Base-by-base conservation (phyloP, 2,329 filamentous ascomycete species). In the Alternaria sp. region DNA sequence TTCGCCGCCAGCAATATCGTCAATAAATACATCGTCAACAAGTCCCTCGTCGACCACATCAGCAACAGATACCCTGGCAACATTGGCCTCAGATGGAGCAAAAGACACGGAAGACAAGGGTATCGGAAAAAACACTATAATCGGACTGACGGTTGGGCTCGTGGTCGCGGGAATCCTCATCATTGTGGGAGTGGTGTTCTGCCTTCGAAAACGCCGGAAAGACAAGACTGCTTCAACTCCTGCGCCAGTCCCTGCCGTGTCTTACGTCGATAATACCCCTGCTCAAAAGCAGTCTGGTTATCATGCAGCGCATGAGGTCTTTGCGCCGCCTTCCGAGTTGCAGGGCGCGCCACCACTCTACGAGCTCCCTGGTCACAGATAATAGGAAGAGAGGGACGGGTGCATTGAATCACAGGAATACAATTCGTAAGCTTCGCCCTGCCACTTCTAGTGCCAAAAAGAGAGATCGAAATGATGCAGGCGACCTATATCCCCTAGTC, bases 321-420 rank as follows among this genome's bases (percentile, higher is more conserved):
- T 41, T 41, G 15, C 33, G 1, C 15, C 33, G 33, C 33, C 33
- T 41, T 41, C 15, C 15, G 33, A 41, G 33, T 41, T 41, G 33
- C 33, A 41, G 33, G 15, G 33, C 15, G 33, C 33, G 33, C 33
- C 33, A 41, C 33, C 15, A 0, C 33, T n/a, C 33, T 41, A n/a
- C 8, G 33, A 41, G 33, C 33, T 41, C 2, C 33, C 33, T 41
- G 33, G 15, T 3, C 33, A n/a, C 2, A 41, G 33, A 41, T 41
- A n/a, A 0, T 9, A 41, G 15, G 33, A 2, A 41, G 0, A 41
- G 7, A 1, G 1, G 0, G 7, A 41, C 1, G 3, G 33, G 4
- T 10, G 15, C 8, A 7, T n/a, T 41, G 15, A 5, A n/a, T 41
- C 8, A 41, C 3, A n/a, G 33, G 3, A 41, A n/a, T 2, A 10